Percentiles rank a stretch among this genome's conserved stretches.
Conservation (phyloP, 1,284 basidiomycete genomes). For the Austroboletus niveus region DNA sequence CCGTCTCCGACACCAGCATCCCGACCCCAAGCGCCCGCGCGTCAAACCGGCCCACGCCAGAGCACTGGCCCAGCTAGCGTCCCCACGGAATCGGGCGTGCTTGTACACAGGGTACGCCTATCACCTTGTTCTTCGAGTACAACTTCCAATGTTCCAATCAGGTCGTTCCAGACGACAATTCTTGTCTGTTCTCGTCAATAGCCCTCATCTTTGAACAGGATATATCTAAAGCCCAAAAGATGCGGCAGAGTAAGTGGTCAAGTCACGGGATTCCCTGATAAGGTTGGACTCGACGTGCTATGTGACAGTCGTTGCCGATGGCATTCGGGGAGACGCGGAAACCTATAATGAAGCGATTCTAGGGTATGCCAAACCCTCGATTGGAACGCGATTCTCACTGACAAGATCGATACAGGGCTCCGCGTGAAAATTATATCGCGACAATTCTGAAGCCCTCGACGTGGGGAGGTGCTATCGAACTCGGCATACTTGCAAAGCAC, state of each 20-base stretch:
- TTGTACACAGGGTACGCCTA: conserved; percentile 63
- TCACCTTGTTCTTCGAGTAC: not conserved
- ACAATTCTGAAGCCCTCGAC: conserved; percentile 77
- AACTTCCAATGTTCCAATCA: conserved; percentile 31
- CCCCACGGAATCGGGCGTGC: conserved; percentile 50
- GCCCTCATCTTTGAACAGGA: conserved; percentile 84
- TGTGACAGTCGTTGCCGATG: conserved; percentile 72
- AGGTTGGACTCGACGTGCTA: conserved; percentile 1
- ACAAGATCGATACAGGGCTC: conserved; percentile 45
- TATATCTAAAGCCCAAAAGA: conserved; percentile 59
- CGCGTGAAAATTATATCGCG: conserved; percentile 73
- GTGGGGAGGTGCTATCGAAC: conserved; percentile 95
- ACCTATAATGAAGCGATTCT: conserved; percentile 83
- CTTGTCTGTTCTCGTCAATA: conserved; percentile 86
- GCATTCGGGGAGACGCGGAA: conserved; percentile 66
- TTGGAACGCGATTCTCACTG: conserved; percentile 13
- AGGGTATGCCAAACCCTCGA: conserved; percentile 50
- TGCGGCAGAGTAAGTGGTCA: conserved; percentile 59
- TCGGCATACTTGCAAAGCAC: conserved; percentile 77
- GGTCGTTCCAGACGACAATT: conserved; percentile 91
- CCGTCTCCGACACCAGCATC: conserved; percentile 10
- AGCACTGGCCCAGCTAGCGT: conserved; percentile 56
- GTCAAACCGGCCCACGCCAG: conserved; percentile 7
- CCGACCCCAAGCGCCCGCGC: conserved; percentile 13
- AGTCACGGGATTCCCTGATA: not conserved